Conservation (phyloP, 768 basidiomycete genomes). For the Leccinum pellstonianum region DNA sequence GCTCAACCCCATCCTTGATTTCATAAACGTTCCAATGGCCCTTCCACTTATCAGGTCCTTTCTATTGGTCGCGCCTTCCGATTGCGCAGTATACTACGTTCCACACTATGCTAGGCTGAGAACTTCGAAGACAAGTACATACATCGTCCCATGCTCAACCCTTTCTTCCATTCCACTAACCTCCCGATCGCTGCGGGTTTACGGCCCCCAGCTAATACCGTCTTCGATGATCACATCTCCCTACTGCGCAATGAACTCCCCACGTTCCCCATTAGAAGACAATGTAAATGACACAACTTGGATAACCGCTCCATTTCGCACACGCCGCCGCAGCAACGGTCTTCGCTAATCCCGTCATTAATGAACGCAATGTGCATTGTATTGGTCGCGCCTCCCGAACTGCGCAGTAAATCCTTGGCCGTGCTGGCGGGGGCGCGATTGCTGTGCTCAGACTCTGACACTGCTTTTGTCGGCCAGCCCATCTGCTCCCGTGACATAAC, state of each 20-base stretch:
- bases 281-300: background rate
- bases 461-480: background rate
- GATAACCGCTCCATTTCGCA: background rate
- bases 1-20: background rate
- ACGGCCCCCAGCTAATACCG: background rate
- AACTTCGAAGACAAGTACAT: background rate
- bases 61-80: background rate
- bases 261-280: background rate
- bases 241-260: background rate
- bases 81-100: background rate
- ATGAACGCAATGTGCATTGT: background rate
- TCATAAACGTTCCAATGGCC: background rate
- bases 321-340: background rate
- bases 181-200: background rate
- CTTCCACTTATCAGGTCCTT: background rate
- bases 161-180: background rate
- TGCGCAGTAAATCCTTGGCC: constrained; percentile 6
- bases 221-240: background rate
- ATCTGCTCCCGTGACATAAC: background rate
- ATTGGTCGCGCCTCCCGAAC: constrained; percentile 6
- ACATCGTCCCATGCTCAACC: background rate
- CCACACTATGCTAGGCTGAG: background rate
- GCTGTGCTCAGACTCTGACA: constrained; percentile 16
- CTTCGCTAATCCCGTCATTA: background rate
- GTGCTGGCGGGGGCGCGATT: background rate